phyloP scores from a whole-genome alignment of 768 basidiomycete genomes.

The Leucocoprinus birnbaumii region DNA sequence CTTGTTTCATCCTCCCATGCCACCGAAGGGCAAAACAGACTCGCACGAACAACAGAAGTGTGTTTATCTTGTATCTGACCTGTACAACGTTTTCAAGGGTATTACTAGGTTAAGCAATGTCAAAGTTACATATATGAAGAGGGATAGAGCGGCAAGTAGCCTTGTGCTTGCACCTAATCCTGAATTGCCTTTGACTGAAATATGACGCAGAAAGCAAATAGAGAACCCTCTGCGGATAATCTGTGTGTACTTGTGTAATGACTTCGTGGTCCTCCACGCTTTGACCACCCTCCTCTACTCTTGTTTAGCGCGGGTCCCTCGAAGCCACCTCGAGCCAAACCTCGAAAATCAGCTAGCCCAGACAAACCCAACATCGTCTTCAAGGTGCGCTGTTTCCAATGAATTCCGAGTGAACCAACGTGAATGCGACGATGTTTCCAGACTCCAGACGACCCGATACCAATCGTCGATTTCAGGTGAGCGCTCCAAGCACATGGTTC shows the following conservation, averaged over 20 bases:
- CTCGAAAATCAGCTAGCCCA: neutral
- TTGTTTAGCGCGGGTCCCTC: constrained; percentile 2
- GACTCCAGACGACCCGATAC: constrained; percentile 9
- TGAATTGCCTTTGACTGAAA: neutral
- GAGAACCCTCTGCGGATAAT: constrained; percentile 1
- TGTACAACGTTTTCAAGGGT: neutral
- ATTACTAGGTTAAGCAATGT: neutral
- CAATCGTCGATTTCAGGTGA: constrained; percentile 10
- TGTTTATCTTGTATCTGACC: neutral
- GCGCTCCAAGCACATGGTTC: neutral
- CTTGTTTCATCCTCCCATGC: neutral
- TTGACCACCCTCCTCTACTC: neutral
- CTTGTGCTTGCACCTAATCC: neutral
- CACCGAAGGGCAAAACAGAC: neutral
- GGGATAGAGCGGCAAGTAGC: neutral
- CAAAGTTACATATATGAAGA: constrained; percentile 7
- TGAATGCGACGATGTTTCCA: neutral
- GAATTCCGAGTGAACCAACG: neutral
- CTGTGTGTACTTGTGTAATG: neutral
- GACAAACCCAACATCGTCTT: constrained; percentile 1
- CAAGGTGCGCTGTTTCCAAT: constrained; percentile 2
- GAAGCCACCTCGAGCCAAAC: neutral
- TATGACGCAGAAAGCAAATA: neutral
- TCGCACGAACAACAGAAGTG: neutral
- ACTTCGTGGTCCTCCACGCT: neutral